A percentile compares a stretch with the other conserved stretches of the same genome.
phyloP scores from a whole-genome alignment of 1,284 basidiomycete species.

The Sanghuangporus sanghuang region DNA sequence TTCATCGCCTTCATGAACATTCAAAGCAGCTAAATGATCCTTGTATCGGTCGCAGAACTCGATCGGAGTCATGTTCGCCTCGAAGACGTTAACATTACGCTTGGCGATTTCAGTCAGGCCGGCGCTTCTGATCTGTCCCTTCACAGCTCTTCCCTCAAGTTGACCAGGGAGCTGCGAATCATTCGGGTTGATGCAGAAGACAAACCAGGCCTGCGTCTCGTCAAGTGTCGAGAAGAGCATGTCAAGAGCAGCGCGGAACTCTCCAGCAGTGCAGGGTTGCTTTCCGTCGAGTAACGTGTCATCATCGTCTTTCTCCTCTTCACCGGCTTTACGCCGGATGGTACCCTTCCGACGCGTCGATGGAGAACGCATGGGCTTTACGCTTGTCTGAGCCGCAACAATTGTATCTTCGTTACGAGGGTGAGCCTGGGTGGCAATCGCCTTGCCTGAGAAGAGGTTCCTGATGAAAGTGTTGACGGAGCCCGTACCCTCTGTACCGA shows the following conservation, averaged over 20 bases:
- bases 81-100: conserved; percentile 62
- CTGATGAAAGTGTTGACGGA: conserved; percentile 90
- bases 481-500: conserved; percentile 59
- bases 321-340: conserved; percentile 55
- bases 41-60: conserved; percentile 87
- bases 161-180: conserved; percentile 93
- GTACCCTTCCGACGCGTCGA: conserved; percentile 80
- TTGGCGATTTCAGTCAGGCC: conserved; percentile 79
- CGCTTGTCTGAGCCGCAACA: conserved; percentile 87
- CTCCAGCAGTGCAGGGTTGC: conserved; percentile 78
- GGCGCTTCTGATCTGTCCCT: conserved; percentile 83
- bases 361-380: conserved; percentile 90
- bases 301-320: conserved; percentile 48
- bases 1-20: conserved; percentile 47
- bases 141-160: conserved; percentile 86
- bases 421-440: conserved; percentile 86
- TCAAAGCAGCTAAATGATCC: conserved; percentile 46
- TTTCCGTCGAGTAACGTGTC: conserved; percentile 28
- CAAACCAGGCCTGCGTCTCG: conserved; percentile 89
- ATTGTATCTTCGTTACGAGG: conserved; percentile 92
- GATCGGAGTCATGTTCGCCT: conserved; percentile 81
- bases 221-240: conserved; percentile 86
- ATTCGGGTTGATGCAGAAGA: conserved; percentile 92
- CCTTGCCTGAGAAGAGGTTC: conserved; percentile 82
- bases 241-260: conserved; percentile 81